Percentiles rank a stretch among this genome's conserved stretches.
These are phyloP conservation scores for Podospora conica DNA, from an alignment of 495 filamentous ascomycete genomes.

Conservation along the genomic window DNA sequence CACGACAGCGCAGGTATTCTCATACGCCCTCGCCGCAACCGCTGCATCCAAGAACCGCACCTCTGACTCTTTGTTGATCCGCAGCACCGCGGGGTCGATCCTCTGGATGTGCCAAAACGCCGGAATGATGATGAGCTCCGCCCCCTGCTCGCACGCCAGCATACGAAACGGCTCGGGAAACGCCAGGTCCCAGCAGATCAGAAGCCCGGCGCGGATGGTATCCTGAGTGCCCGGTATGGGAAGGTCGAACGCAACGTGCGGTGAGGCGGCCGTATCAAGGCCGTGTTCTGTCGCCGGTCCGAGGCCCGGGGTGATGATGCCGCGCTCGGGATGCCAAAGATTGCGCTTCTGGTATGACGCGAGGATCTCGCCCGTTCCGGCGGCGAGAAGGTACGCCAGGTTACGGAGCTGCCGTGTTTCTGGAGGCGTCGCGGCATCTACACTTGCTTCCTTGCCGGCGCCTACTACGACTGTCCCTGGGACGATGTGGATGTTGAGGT, in stretches of 20 bases:
- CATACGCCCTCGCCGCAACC: conserved; percentile 63
- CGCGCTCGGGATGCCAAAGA: conserved; percentile 62
- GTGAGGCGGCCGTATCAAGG: conserved; percentile 43
- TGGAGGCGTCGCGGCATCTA: too few species aligned
- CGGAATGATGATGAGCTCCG: conserved; percentile 72
- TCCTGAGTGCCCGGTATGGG: conserved; percentile 45
- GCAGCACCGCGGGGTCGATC: conserved; percentile 48
- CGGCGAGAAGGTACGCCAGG: conserved; percentile 74
- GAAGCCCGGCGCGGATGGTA: conserved; percentile 53
- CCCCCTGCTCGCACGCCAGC: conserved; percentile 64
- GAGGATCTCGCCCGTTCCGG: conserved; percentile 55
- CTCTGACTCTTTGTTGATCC: conserved; percentile 59
- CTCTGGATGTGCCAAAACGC: conserved; percentile 69
- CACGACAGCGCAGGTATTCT: conserved; percentile 74
- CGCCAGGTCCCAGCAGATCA: conserved; percentile 89
- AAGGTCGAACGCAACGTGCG: conserved; percentile 69
- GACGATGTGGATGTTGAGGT: conserved; percentile 72
- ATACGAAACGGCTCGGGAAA: conserved; percentile 87
- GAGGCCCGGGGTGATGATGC: conserved; percentile 38
- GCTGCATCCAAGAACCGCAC: conserved; percentile 62
- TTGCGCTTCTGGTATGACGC: conserved; percentile 84
- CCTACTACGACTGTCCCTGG: conserved; percentile 67
- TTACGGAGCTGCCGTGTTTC: conserved; percentile 45
- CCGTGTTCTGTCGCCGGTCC: too few species aligned
- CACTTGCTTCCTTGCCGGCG: too few species aligned